phyloP scores from a whole-genome alignment of 495 filamentous ascomycete species.

The Aspergillus leporis region DNA sequence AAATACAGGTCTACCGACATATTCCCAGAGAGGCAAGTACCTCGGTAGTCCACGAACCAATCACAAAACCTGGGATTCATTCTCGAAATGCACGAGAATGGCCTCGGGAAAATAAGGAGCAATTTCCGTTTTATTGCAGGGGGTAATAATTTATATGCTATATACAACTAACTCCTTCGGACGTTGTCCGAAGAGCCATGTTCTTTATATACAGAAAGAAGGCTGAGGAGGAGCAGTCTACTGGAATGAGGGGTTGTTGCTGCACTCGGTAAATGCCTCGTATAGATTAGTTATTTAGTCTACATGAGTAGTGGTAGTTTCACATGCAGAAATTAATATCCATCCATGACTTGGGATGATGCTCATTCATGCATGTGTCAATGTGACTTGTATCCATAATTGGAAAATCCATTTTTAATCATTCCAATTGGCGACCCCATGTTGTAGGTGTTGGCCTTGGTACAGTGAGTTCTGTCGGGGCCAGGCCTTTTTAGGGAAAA shows the following conservation, averaged over 20 bases:
- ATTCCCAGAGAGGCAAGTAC: slow-evolving; percentile 9
- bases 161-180: not conserved
- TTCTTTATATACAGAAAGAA: not conserved
- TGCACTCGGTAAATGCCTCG: too few species aligned
- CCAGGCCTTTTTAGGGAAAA: too few species aligned
- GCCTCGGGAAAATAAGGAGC: slow-evolving; percentile 35
- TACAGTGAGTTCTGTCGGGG: too few species aligned
- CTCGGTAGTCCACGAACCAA: slow-evolving; percentile 10
- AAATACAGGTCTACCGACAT: not conserved
- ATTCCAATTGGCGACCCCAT: too few species aligned
- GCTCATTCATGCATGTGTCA: not conserved
- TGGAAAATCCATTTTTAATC: not conserved
- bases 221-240: too few species aligned
- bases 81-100: slow-evolving; percentile 25
- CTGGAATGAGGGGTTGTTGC: too few species aligned
- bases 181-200: not conserved
- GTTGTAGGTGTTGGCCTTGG: too few species aligned
- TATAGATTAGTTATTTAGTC: too few species aligned
- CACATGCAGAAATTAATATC: too few species aligned
- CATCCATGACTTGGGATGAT: too few species aligned
- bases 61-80: slow-evolving; percentile 1
- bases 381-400: not conserved
- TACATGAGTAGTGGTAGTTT: too few species aligned
- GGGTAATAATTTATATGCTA: not conserved
- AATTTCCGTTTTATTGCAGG: not conserved